A percentile compares a stretch with the other conserved stretches of the same genome.
Conservation (phyloP, 2,329 filamentous ascomycete species). For the Aspergillus fumigatus region DNA sequence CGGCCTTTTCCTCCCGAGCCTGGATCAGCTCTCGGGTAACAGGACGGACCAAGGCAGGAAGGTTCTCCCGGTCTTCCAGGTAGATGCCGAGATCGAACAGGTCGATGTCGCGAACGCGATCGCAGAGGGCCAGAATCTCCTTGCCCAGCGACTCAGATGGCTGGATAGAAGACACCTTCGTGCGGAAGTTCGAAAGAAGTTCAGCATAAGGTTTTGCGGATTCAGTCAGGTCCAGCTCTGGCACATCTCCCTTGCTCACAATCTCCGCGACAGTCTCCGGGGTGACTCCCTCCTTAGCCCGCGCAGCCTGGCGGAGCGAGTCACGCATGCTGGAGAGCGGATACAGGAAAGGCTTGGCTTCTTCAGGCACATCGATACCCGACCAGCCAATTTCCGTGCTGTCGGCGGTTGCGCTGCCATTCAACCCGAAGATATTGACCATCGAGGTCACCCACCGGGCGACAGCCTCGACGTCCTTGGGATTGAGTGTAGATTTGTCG, state of each 20-base stretch:
- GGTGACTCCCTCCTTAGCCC: slow-evolving; percentile 43
- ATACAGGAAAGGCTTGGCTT: slow-evolving; percentile 58
- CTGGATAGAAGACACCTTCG: slow-evolving; percentile 34
- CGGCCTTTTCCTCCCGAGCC: slow-evolving; percentile 52
- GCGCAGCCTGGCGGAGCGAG: slow-evolving; percentile 53
- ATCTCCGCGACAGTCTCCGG: slow-evolving; percentile 37
- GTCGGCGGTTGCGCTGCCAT: slow-evolving; percentile 36
- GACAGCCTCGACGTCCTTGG: slow-evolving; percentile 48
- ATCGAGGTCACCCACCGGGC: slow-evolving; percentile 80
- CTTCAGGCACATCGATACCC: slow-evolving; percentile 58
- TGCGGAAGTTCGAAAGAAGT: slow-evolving; percentile 42
- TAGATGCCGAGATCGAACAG: slow-evolving; percentile 81
- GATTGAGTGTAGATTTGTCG: slow-evolving; percentile 43
- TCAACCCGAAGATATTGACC: slow-evolving; percentile 76
- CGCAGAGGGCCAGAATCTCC: slow-evolving; percentile 70
- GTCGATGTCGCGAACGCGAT: slow-evolving; percentile 73
- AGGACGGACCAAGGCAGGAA: slow-evolving; percentile 68
- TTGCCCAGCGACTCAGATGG: slow-evolving; percentile 57
- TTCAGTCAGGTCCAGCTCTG: slow-evolving; percentile 21
- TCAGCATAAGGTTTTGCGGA: slow-evolving; percentile 44
- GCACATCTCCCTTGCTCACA: slow-evolving; percentile 24
- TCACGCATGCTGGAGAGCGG: slow-evolving; percentile 56
- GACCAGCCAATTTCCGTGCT: slow-evolving; percentile 56
- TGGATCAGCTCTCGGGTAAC: slow-evolving; percentile 56
- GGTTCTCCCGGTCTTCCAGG: slow-evolving; percentile 71